Conservation (phyloP, 164 flowering plant species). For the Magnolia kwangsiensis region DNA sequence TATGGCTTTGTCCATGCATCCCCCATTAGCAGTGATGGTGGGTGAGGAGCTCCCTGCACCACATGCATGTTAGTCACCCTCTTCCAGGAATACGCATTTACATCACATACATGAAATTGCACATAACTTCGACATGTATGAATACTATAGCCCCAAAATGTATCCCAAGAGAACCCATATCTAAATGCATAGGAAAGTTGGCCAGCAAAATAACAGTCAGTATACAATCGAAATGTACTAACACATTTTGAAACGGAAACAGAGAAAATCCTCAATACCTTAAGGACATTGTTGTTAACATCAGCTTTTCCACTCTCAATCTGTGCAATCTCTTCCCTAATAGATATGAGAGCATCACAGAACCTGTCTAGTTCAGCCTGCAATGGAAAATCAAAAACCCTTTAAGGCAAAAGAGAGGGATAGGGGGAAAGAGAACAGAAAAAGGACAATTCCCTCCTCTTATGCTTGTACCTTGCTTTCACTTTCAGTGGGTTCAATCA, state of each 20-base stretch:
- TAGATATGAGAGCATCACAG: slow-evolving; percentile 93
- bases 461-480: slow-evolving; percentile 78
- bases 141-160: not conserved
- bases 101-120: not conserved
- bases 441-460: not conserved
- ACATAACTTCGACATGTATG: not conserved
- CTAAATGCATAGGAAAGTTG: not conserved
- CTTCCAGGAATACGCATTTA: not conserved
- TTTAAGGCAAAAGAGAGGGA: not conserved
- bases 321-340: slow-evolving; percentile 84
- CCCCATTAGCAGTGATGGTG: slow-evolving; percentile 85
- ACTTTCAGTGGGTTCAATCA: slow-evolving; percentile 99
- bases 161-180: not conserved
- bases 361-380: slow-evolving; percentile 97
- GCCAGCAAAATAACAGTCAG: not conserved
- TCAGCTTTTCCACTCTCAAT: slow-evolving; percentile 91
- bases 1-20: slow-evolving; percentile 91
- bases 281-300: slow-evolving; percentile 78
- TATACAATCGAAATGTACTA: not conserved
- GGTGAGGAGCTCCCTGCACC: slow-evolving; percentile 95
- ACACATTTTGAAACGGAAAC: not conserved
- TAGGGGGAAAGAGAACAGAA: not conserved
- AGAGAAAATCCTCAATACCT: slow-evolving; percentile 40
- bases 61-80: slow-evolving; percentile 6
- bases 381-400: slow-evolving; percentile 11